Evolutionary conservation across 345 rosid species (phyloP), one percentile per base, ranked within the genome.

Genomic region (Brassica cretica): DNA sequence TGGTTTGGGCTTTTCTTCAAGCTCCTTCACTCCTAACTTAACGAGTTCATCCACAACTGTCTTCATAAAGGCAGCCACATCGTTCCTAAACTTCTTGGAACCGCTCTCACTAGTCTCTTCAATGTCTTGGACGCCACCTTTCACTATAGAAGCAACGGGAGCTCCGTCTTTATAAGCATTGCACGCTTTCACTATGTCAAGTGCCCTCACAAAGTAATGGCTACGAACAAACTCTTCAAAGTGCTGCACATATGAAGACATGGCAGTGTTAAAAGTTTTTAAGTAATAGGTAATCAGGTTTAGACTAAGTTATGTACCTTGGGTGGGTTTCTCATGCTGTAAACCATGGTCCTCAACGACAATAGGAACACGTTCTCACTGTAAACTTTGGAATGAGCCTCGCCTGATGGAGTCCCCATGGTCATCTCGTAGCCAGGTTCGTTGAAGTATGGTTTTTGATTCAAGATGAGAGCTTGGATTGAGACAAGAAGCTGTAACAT

Each of bases 401-500:
- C 95, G 67, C 97, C 97, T 6, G 69, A 1, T 27, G 46, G 27
- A 14, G 90, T 73, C 62, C 96, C 93, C 60, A 37, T 71, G 15
- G 32, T 8, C 19, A 3, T 18, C 65, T 63, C 97, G 64, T 51
- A 91, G 9, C 95, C 97, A 72, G 98, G 98, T 84, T 92, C 98
- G 76, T 94, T 94, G 62, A 88, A 92, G 84, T 82, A 94, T n/a
- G 98, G 98, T 74, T 91, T 88, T 58, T 88, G 84, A 73, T 94
- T 92, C 86, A 94, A 87, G 74, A 94, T 91, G 82, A 94, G 85
- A 29, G 93, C 98, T 82, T 94, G 98, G 79, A 94, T 89, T 11
- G 98, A 94, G 24, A 94, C 95, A 71, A 94, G 86, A 83, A 94
- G 95, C 85, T 94, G 98, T 30, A 92, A 83, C 86, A 87, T 85